These are phyloP conservation scores for Sicyos baderoa DNA, from an alignment of 306 rosid species.

Conservation along the genomic window DNA sequence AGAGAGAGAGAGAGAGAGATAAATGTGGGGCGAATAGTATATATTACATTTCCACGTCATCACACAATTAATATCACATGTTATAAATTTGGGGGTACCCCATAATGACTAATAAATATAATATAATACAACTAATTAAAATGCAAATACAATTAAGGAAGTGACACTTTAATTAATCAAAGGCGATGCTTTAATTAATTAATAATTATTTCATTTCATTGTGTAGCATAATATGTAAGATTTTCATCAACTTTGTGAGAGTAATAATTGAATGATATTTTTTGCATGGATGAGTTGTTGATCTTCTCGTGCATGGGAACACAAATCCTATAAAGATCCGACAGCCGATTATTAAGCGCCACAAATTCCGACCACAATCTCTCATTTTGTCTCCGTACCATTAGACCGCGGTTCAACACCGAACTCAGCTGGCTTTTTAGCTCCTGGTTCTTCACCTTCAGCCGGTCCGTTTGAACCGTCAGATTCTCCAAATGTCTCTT, in stretches of 20 bases:
- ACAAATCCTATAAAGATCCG: not conserved
- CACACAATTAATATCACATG: not conserved
- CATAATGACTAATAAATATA: not conserved
- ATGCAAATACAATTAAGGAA: not conserved
- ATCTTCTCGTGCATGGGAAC: not conserved
- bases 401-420: not conserved
- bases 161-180: not conserved
- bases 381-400: slow-evolving; percentile 16
- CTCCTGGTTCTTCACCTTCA: slow-evolving; percentile 15
- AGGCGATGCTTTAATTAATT: not conserved
- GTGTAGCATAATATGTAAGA: not conserved
- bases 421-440: slow-evolving; percentile 6
- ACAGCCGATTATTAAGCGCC: slow-evolving; percentile 13
- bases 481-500: slow-evolving; percentile 20
- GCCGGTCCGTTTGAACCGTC: not conserved
- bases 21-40: too few relatives aligned
- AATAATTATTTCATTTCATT: too few relatives aligned
- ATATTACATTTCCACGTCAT: not conserved
- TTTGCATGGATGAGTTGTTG: slow-evolving; percentile 11
- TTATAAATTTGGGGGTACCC: not conserved
- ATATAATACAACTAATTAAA: not conserved
- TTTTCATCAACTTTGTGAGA: not conserved
- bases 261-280: not conserved
- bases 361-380: slow-evolving; percentile 15
- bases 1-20: too few relatives aligned